Conservation (phyloP, 352 stramenopile genomes). For the Globisporangium uncinulatum region DNA sequence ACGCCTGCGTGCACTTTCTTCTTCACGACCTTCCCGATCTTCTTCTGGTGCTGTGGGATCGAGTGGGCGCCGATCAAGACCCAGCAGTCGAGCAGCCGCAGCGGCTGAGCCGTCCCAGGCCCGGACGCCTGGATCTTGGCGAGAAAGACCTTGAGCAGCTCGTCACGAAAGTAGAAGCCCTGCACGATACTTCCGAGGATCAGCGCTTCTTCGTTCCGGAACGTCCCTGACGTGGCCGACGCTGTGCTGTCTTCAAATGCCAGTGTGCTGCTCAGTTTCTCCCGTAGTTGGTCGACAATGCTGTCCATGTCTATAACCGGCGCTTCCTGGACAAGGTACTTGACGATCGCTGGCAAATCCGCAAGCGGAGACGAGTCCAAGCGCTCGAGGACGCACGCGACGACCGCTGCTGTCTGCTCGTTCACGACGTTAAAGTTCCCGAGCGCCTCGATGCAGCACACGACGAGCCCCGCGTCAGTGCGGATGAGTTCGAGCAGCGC, state of each 20-base stretch:
- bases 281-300: conserved; percentile 32
- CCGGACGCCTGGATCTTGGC: conserved; percentile 14
- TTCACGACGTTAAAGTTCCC: conserved; percentile 54
- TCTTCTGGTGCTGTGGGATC: conserved; percentile 30
- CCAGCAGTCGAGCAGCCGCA: conserved; percentile 48
- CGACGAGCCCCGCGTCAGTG: conserved; percentile 37
- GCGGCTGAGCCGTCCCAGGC: conserved; percentile 1
- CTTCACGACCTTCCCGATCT: conserved; percentile 37
- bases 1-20: conserved; percentile 25
- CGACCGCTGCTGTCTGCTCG: conserved; percentile 30
- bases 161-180: conserved; percentile 44
- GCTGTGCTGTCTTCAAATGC: conserved; percentile 13
- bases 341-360: conserved; percentile 53
- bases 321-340: conserved; percentile 54
- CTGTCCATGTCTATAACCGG: conserved; percentile 26
- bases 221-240: neutral
- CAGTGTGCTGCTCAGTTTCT: conserved; percentile 45
- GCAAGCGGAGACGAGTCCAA: conserved; percentile 39
- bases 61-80: conserved; percentile 34
- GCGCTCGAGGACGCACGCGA: conserved; percentile 39
- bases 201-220: conserved; percentile 37
- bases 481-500: conserved; percentile 49
- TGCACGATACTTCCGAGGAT: conserved; percentile 45
- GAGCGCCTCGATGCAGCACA: conserved; percentile 53
- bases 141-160: conserved; percentile 43